Evolutionary conservation across 1,284 basidiomycete genomes (phyloP).

Genomic region (Ceratobasidium sp.): DNA sequence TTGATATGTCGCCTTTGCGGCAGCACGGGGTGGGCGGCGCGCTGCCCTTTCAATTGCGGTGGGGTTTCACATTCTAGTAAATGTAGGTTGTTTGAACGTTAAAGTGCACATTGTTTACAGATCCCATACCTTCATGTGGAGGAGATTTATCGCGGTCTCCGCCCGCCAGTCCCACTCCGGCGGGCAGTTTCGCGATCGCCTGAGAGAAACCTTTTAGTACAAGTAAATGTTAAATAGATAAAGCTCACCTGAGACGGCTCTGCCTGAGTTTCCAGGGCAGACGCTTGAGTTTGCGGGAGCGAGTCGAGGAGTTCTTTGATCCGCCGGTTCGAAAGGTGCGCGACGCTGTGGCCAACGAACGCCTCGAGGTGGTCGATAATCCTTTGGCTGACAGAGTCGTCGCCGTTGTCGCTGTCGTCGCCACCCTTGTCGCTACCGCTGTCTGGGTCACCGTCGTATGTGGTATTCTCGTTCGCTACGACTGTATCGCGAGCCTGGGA

Average conservation of each 20-base stretch:
- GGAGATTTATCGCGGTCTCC: neutral
- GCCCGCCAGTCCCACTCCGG: slow-evolving; percentile 29
- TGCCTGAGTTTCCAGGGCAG: slow-evolving; percentile 22
- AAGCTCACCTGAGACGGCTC: slow-evolving; percentile 7
- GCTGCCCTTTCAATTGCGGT: neutral
- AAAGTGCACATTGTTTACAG: no score
- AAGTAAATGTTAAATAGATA: no score
- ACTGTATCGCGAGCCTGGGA: no score
- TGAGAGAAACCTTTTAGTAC: neutral
- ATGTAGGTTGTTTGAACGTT: neutral
- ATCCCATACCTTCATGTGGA: neutral
- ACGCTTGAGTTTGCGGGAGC: neutral
- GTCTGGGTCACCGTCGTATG: no score
- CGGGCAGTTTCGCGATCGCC: slow-evolving; percentile 5
- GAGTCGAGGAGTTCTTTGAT: slow-evolving; percentile 3
- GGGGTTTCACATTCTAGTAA: no score
- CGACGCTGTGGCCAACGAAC: slow-evolving; percentile 4
- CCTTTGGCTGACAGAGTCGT: neutral
- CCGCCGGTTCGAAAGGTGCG: neutral
- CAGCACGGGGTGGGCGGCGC: no score
- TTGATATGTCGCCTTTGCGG: neutral
- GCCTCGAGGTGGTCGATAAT: slow-evolving; percentile 9
- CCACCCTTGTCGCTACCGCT: no score
- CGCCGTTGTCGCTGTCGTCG: neutral
- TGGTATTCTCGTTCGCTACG: no score